Base-by-base conservation (phyloP, 768 basidiomycete species). In the Russula abietina region DNA sequence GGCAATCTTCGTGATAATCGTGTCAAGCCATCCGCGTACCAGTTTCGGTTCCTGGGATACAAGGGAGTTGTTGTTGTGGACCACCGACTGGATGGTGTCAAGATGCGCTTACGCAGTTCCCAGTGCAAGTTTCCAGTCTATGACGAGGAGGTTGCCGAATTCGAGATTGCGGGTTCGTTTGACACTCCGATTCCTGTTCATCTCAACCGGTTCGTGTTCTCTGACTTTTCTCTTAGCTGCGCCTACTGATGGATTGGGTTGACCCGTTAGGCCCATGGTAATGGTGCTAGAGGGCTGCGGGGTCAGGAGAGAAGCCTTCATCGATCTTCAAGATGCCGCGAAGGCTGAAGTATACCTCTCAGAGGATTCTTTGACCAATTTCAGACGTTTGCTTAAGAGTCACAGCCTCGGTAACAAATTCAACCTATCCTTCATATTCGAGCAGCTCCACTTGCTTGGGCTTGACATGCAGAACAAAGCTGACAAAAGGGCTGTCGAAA, bases 31-130 rank as follows among this genome's bases (percentile, higher is more conserved):
- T 49, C n/a, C 28, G 59, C 88, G 80, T 88, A 85, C 71, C 89
- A 89, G 75, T 91, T 93, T 54, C 84, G 92, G 51, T 88, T 93
- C 70, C 71, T 93, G 50, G 91, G 71, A 4, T 91, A 79, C 73
- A 94, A 94, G 72, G 93, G 92, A 0, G 82, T 93, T 26, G 87
- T 93, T 0, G 79, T 75, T 4, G 79, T 93, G 12, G 91, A 93
- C 68, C 73, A 68, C 3, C 59, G 63, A 26, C 69, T 90, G 3
- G 74, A 80, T 53, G 84, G 84, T 0, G 81, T 86, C 54, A 80
- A 79, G 19, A 88, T 93, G 87, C 79, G 86, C 32, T 70, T 91
- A 10, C 78, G 91, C 38, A 73, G 74, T 7, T 88, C 87, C 0
- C 92, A 92, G 89, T 80, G 78, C 39, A 93, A 93, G 67, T 93